These are phyloP conservation scores for Calocybe cyanea DNA, from an alignment of 768 basidiomycete genomes.

Conservation along the genomic window DNA sequence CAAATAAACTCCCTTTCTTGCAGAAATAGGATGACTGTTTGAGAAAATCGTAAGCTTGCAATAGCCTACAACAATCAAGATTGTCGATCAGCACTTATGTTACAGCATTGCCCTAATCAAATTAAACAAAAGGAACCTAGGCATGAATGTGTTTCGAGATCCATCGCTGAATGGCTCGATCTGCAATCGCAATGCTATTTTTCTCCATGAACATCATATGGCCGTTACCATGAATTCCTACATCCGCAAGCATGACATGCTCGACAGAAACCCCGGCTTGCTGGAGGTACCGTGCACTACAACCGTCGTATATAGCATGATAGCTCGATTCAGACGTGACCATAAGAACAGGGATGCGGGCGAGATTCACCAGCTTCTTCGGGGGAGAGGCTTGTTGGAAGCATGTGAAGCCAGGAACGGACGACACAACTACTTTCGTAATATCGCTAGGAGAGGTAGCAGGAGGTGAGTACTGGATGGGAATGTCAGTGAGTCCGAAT, in stretches of 20 bases:
- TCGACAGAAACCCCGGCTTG: constrained; percentile 43
- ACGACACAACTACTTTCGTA: constrained; percentile 21
- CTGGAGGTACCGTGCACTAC: constrained; percentile 38
- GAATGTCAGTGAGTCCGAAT: constrained; percentile 47
- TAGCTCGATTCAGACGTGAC: constrained; percentile 49
- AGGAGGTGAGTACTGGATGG: constrained; percentile 40
- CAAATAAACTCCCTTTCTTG: no score
- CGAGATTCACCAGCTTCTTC: constrained; percentile 37
- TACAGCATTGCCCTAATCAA: no score
- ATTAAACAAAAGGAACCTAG: no score
- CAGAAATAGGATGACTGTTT: no score
- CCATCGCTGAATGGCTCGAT: constrained; percentile 38
- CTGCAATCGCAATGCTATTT: constrained; percentile 41
- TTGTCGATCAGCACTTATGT: no score
- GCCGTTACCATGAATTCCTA: constrained; percentile 49
- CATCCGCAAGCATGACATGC: constrained; percentile 32
- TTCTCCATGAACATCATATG: constrained; percentile 58
- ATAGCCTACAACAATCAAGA: no score
- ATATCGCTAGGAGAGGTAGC: constrained; percentile 35
- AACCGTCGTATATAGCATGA: constrained; percentile 45
- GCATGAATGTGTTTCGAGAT: constrained; percentile 17
- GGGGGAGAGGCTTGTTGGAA: constrained; percentile 41
- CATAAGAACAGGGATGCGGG: constrained; percentile 39
- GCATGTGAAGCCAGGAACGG: constrained; percentile 31
- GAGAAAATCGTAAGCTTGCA: no score